Base-by-base conservation (phyloP, 345 rosid species). In the Linum tenue region DNA sequence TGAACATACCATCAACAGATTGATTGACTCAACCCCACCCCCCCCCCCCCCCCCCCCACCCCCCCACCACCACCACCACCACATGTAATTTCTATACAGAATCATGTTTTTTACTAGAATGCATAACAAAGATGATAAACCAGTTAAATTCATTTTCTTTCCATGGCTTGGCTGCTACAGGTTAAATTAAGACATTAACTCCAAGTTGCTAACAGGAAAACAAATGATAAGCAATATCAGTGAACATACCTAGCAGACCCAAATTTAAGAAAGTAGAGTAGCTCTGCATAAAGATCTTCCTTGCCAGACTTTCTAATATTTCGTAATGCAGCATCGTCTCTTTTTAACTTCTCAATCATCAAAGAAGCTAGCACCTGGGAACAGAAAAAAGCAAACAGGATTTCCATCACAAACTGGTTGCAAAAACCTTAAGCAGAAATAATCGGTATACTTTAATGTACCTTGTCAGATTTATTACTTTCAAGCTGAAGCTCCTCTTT, bases 211-310 rank as follows among this genome's bases (percentile, higher is more conserved):
- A 9, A 59, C 2, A 38, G 53, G 9, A 60, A 59, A 44, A 2
- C 36, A 8, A 56, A 56, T 41, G 39, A 39, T 37, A 66, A 59
- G 56, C 0, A 31, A 37, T 17, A 44, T 38, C 39, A 37, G 51
- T 51, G 42, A 64, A 41, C 42, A 65, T 76, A 87, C 83, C 76
- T 74, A 40, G 72, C 71, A 80, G 82, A 81, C 57, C 90, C 88
- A 75, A 69, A 86, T 75, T 73, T 77, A 39, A 90, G 77, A 77
- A 83, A 83, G 78, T 77, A 81, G 15, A 92, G 55, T 57, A 92
- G 73, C 59, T 90, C 97, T 56, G 90, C 85, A 80, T 86, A 92
- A 38, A 92, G 84, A 81, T 81, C 85, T 70, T 72, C 89, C 82
- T 90, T 92, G 77, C 98, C 91, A 0, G 89, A 86, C 74, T 79